Evolutionary conservation across 108 stramenopile species (phyloP).

Genomic region (Nitzschia inconspicua): DNA sequence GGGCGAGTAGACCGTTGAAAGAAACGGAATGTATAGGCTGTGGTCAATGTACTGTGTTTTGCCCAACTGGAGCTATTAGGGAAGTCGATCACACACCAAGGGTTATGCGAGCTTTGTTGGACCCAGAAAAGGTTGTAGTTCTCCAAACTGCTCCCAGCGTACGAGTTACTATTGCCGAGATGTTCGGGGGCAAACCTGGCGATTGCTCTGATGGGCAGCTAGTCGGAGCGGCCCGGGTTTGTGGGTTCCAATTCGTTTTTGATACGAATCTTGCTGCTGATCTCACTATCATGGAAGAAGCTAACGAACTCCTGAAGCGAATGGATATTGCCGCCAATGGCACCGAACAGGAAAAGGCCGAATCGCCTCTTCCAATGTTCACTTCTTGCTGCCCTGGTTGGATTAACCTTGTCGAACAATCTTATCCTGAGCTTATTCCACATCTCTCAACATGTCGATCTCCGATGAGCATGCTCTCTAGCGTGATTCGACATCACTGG

Average conservation of each 20-base stretch:
- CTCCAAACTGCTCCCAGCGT: slow-evolving; percentile 48
- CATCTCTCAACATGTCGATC: slow-evolving; percentile 42
- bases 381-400: slow-evolving; percentile 59
- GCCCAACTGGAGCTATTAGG: slow-evolving; percentile 44
- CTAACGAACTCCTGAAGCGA: slow-evolving; percentile 43
- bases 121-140: slow-evolving; percentile 20
- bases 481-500: slow-evolving; percentile 16
- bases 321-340: slow-evolving; percentile 5
- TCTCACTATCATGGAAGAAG: slow-evolving; percentile 61
- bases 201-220: slow-evolving; percentile 37
- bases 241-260: slow-evolving; percentile 49
- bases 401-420: slow-evolving; percentile 45
- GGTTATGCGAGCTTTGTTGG: slow-evolving; percentile 33
- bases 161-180: slow-evolving; percentile 44
- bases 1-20: slow-evolving; percentile 31
- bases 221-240: slow-evolving; percentile 26
- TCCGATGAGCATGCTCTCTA: slow-evolving; percentile 29
- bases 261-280: slow-evolving; percentile 56
- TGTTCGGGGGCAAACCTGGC: slow-evolving; percentile 43
- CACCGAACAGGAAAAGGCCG: slow-evolving; percentile 24
- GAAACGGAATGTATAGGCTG: slow-evolving; percentile 49
- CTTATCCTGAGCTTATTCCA: slow-evolving; percentile 45
- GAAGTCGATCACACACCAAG: slow-evolving; percentile 45
- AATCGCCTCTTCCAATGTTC: slow-evolving; percentile 38
- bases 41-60: slow-evolving; percentile 45